Base-by-base conservation (phyloP, 495 filamentous ascomycete species). In the Corynascus novoguineensis region DNA sequence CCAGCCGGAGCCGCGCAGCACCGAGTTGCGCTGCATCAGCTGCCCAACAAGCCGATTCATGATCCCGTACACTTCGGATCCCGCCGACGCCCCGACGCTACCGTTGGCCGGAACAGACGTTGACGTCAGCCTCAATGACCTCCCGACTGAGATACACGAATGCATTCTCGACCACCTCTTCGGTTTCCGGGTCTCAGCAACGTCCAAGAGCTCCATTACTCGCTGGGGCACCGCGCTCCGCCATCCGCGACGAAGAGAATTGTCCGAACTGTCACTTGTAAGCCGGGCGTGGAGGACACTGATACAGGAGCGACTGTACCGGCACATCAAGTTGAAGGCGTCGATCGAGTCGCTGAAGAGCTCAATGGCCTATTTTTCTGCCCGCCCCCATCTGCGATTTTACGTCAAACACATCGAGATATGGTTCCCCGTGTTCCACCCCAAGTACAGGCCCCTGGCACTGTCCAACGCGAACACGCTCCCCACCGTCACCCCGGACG, bases 281-380 rank as follows among this genome's bases (percentile, higher is more conserved):
- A 83, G 77, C 53, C 67, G 65, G 3, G 71, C 81, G 21, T 88
- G 85, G 85, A 78, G 83, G 57, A 67, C 75, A 9, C 62, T 89
- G 48, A 81, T 88, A 40, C 86, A 88, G 68, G 78, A 83, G 59
- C 78, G 86, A 17, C 76, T 89, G 5, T 89, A 86, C 67, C 75
- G 86, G 45, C 85, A 88, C 66, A 82, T 88, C 70, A 87, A 87
- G 68, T 71, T 89, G 60, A 86, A 88, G 65, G 86, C 83, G 4
- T 87, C 84, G 5, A 71, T 75, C n/a, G 71, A 77, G 1, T 83
- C 77, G 12, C 66, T 87, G 42, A 68, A 75, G 10, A 74, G 78
- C 40, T 78, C 82, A 8, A 72, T 75, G 57, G 60, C 66, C 19
- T 88, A 82, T 76, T 87, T 90, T 53, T 60, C 69, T 10, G 59